Evolutionary conservation across 495 filamentous ascomycete species (phyloP).

Genomic region (Hypoxylon rickii): DNA sequence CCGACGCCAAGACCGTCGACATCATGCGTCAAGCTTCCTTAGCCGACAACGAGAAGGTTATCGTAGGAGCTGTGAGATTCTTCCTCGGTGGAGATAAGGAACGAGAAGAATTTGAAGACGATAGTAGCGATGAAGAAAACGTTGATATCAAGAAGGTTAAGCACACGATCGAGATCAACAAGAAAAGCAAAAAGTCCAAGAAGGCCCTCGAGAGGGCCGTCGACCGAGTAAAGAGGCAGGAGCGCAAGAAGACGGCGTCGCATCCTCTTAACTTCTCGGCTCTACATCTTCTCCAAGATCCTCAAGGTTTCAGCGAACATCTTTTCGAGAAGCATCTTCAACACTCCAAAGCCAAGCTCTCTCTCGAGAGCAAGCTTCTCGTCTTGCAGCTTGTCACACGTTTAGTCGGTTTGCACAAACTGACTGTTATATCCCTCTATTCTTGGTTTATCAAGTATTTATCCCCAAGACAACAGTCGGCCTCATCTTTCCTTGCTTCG

Average conservation of each 20-base stretch:
- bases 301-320: conserved; percentile 90
- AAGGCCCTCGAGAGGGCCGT: conserved; percentile 78
- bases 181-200: conserved; percentile 88
- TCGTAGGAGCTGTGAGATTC: conserved; percentile 84
- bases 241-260: conserved; percentile 83
- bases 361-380: conserved; percentile 86
- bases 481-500: conserved; percentile 92
- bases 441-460: conserved; percentile 84
- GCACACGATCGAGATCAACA: conserved; percentile 88
- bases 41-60: conserved; percentile 85
- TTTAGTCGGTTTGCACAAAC: conserved; percentile 89
- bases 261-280: conserved; percentile 95
- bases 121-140: conserved; percentile 78
- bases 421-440: conserved; percentile 64
- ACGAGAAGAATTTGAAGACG: conserved; percentile 87
- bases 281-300: conserved; percentile 89
- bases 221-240: conserved; percentile 73
- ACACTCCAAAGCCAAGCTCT: conserved; percentile 79
- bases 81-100: conserved; percentile 88
- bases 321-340: conserved; percentile 92
- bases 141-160: conserved; percentile 80
- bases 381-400: conserved; percentile 88
- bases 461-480: conserved; percentile 85
- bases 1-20: conserved; percentile 83
- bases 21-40: conserved; percentile 91